These are phyloP conservation scores for Lichtheimia ornata DNA, from an alignment of 371 early-diverging fungal species.

Conservation along the genomic window DNA sequence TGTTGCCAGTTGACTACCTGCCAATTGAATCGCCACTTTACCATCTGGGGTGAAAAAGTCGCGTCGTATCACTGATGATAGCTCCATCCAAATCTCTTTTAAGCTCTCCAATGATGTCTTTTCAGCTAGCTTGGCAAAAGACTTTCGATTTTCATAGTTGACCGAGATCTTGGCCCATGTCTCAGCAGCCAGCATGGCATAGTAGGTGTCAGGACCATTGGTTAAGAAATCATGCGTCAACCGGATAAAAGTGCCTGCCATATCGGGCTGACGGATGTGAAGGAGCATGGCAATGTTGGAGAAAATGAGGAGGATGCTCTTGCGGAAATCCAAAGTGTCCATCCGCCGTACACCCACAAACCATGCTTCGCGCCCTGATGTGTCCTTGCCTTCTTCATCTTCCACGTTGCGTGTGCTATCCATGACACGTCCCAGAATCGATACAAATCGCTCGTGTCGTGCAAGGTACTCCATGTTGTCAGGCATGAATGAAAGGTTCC, in stretches of 20 bases:
- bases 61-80: constrained; percentile 35
- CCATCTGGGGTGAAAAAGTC: constrained; percentile 47
- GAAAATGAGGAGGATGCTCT: constrained; percentile 54
- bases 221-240: constrained; percentile 55
- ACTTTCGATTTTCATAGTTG: constrained; percentile 54
- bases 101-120: constrained; percentile 10
- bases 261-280: constrained; percentile 29
- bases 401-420: constrained; percentile 16
- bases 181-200: constrained; percentile 57
- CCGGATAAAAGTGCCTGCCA: constrained; percentile 42
- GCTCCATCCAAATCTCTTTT: constrained; percentile 41
- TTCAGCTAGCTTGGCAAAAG: constrained; percentile 40
- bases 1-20: constrained; percentile 54
- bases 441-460: constrained; percentile 53
- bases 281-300: constrained; percentile 53
- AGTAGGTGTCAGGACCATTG: constrained; percentile 60
- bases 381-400: constrained; percentile 20
- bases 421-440: constrained; percentile 27
- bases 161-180: constrained; percentile 60
- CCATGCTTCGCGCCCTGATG: constrained; percentile 32
- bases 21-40: constrained; percentile 48
- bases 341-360: constrained; percentile 48
- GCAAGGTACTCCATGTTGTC: constrained; percentile 65
- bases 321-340: constrained; percentile 62
- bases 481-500: constrained; percentile 66